These are phyloP conservation scores for Camptophora hylomeconis DNA, from an alignment of 2,329 filamentous ascomycete species.

Conservation along the genomic window DNA sequence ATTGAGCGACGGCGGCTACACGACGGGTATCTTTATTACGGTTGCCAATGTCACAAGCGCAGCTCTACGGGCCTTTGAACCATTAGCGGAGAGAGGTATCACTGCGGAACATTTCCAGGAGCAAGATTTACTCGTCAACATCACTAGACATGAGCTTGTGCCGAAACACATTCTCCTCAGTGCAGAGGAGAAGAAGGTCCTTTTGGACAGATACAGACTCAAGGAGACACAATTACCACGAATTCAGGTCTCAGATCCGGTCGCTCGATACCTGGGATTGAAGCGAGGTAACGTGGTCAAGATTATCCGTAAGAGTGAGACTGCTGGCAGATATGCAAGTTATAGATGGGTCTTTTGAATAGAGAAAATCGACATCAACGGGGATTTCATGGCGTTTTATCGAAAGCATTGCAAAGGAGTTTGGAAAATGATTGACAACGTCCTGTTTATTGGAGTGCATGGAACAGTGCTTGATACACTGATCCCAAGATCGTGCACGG, in stretches of 20 bases:
- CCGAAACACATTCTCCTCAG: constrained; percentile 86
- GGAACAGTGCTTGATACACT: too few relatives aligned
- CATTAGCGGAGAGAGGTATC: constrained; percentile 36
- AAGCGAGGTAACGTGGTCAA: constrained; percentile 92
- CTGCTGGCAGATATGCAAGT: constrained; percentile 89
- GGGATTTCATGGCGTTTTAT: constrained; percentile 29
- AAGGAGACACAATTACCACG: constrained; percentile 96
- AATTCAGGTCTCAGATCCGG: constrained; percentile 82
- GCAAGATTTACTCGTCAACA: constrained; percentile 92
- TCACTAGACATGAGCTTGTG: constrained; percentile 93
- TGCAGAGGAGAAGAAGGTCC: constrained; percentile 71
- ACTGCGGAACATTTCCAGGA: constrained; percentile 87
- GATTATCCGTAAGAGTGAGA: constrained; percentile 93
- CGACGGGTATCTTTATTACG: constrained; percentile 83
- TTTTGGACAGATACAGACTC: constrained; percentile 80
- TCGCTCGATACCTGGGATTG: constrained; percentile 81
- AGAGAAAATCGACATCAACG: too few relatives aligned
- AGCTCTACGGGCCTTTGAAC: constrained; percentile 70
- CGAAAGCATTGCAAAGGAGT: too few relatives aligned
- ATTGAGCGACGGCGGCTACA: constrained; percentile 66
- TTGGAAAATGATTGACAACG: too few relatives aligned
- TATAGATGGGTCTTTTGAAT: constrained; percentile 59
- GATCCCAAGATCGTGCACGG: too few relatives aligned
- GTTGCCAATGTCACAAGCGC: constrained; percentile 70
- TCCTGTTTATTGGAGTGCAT: too few relatives aligned